Evolutionary conservation across 2,329 filamentous ascomycete species (phyloP), one percentile per base, ranked within the genome.

Genomic region (Curvularia sp.): DNA sequence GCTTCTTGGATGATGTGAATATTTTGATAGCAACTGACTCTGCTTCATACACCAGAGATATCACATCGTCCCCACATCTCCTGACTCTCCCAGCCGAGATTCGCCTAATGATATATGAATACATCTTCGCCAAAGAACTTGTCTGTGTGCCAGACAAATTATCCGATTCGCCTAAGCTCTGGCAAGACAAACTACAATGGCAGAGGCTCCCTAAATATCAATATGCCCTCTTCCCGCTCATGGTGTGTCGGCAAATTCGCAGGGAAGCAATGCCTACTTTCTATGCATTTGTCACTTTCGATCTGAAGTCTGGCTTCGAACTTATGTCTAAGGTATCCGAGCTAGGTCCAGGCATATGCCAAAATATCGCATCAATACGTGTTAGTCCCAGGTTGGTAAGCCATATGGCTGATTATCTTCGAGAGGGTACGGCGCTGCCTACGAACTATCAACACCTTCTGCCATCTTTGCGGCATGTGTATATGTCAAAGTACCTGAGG

Each of bases 21-120:
- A 20, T n/a, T 31, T 13, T 18, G n/a, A 30, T 13, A 9, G n/a
- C 26, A 18, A 39, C 50, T 58, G 18, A 58, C 31, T 28, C 35
- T 12, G 3, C 5, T 22, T n/a, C 49, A 47, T 18, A 39, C 9
- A 30, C 48, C 26, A 8, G 24, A 24, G 5, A 31, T 10, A 3
- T 3, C 8, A n/a, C 1, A 5, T n/a, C n/a, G 6, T n/a, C 8
- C 4, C 22, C 47, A 15, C 20, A 24, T 12, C 31, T 58, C 18
- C 18, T 58, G 4, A 35, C 33, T 39, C 35, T 58, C 2, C 56
- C 56, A 22, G 42, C 52, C 13, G 56, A 58, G n/a, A 35, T 58
- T 35, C 56, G 56, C 3, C n/a, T 55, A 6, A 51, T 58, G 20
- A 58, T 58, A 18, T 58, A 58, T 41, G 52, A 58, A 41, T 44